Base-by-base conservation (phyloP, 176 grass and related monocot genomes). In the Saccharum officinarum region DNA sequence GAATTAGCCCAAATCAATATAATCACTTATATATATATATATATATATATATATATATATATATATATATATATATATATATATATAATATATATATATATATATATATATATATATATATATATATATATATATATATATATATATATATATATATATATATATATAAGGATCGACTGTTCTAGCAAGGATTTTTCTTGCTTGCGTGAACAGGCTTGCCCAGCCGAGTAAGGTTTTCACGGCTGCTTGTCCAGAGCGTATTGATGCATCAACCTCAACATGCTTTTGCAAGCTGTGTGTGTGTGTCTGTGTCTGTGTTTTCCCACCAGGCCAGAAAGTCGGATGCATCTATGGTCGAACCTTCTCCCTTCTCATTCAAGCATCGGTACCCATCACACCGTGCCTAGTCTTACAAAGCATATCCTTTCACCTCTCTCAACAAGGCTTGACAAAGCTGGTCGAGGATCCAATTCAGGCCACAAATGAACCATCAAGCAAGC, bases 131-230 rank as follows among this genome's bases (percentile, higher is more conserved):
- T n/a, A n/a, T n/a, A n/a, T n/a, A n/a, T n/a, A n/a, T n/a, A n/a
- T n/a, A n/a, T n/a, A n/a, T n/a, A n/a, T n/a, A n/a, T n/a, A n/a
- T n/a, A n/a, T n/a, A n/a, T n/a, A n/a, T n/a, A n/a, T n/a, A n/a
- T n/a, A n/a, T n/a, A n/a, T n/a, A n/a, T n/a, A 25, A 7, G 5
- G 25, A 74, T 18, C 2, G 25, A 74, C 42, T 16, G 41, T 17
- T 73, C 16, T 49, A 46, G 71, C 44, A 74, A 74, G 71, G 71
- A 74, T 74, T 15, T 23, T 18, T 28, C 28, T 73, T 74, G 71
- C 42, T 74, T 31, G 71, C 1, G 44, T 14, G 44, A 18, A 14
- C 25, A 74, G 14, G 42, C 25, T 49, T 74, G 23, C 71, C 71
- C 25, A 5, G 6, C 42, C 30, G 15, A 49, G 42, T 49, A 74